Percentiles rank a stretch among this genome's conserved stretches.
Conservation (phyloP, 768 basidiomycete genomes). For the Lentinula sp. region DNA sequence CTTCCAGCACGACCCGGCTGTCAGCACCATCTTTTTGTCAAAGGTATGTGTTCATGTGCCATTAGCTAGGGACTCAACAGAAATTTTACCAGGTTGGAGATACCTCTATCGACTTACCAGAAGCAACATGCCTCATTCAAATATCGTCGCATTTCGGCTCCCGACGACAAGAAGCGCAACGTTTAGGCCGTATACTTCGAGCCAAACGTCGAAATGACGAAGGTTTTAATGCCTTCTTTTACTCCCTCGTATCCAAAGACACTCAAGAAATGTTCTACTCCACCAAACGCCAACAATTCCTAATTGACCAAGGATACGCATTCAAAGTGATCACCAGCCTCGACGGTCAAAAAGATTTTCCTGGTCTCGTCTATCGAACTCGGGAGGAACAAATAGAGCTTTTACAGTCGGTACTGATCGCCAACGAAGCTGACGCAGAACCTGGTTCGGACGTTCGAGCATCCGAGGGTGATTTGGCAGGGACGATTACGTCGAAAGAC, state of each 20-base stretch:
- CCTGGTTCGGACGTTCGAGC: conserved; percentile 78
- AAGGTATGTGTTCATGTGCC: conserved; percentile 46
- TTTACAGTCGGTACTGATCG: conserved; percentile 85
- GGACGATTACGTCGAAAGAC: conserved; percentile 82
- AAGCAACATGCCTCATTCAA: conserved; percentile 98
- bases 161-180: conserved; percentile 94
- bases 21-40: conserved; percentile 98
- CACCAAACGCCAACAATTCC: conserved; percentile 96
- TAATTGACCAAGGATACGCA: conserved; percentile 98
- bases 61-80: neutral
- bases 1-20: conserved; percentile 92
- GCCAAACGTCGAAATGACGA: conserved; percentile 98
- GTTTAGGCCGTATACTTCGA: conserved; percentile 91
- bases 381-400: conserved; percentile 94
- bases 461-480: conserved; percentile 81
- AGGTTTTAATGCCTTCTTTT: conserved; percentile 99
- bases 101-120: conserved; percentile 97
- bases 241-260: conserved; percentile 97
- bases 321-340: conserved; percentile 99
- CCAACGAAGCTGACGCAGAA: conserved; percentile 87
- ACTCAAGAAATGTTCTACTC: conserved; percentile 99
- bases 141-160: conserved; percentile 99
- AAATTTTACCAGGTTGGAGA: conserved; percentile 71
- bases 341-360: conserved; percentile 81
- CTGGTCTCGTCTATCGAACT: conserved; percentile 88